Evolutionary conservation across 306 rosid genomes (phyloP), one percentile per base, ranked within the genome.

Genomic region (Malus fusca): DNA sequence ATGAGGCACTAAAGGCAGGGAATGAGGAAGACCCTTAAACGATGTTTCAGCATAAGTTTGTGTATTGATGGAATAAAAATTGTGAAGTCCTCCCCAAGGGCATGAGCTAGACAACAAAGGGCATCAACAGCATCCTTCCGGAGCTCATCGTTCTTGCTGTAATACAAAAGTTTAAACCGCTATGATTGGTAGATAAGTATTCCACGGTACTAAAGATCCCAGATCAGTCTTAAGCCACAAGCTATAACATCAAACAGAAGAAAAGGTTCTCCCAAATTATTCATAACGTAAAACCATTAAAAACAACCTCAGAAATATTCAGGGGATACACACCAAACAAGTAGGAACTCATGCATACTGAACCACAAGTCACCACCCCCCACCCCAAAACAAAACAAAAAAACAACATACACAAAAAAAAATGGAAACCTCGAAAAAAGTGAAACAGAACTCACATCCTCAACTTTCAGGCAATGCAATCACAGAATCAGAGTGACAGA

Each of bases 61-160:
- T 88, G 97, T 84, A 89, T 88, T 61, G 99, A 95, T 37, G 97
- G 92, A 74, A 95, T 89, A 83, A 95, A 95, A 73, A 92, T 91
- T 53, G 90, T 90, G 87, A 95, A 95, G 84, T 95, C 99, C 82
- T 95, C 97, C 80, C 99, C 99, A 69, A 95, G 97, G 68, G 99
- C 95, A 78, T 95, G 90, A 75, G 97, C 99, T 71, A 95, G 81
- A 84, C 97, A 95, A 82, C 97, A 92, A 82, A 95, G 96, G 13
- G 97, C 97, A 83, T 95, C 99, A 75, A 95, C 89, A 30, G 93
- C 88, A 82, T 95, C 97, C 77, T 85, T 95, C 31, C 94, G 88
- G 75, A 95, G 91, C 71, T 95, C 99, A 76, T 88, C 90, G 78
- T 84, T 90, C 85, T 90, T 94, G 90, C 98, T 94, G 88, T 53